phyloP scores from a whole-genome alignment of 2,329 filamentous ascomycete genomes.

The Hortaea werneckii region DNA sequence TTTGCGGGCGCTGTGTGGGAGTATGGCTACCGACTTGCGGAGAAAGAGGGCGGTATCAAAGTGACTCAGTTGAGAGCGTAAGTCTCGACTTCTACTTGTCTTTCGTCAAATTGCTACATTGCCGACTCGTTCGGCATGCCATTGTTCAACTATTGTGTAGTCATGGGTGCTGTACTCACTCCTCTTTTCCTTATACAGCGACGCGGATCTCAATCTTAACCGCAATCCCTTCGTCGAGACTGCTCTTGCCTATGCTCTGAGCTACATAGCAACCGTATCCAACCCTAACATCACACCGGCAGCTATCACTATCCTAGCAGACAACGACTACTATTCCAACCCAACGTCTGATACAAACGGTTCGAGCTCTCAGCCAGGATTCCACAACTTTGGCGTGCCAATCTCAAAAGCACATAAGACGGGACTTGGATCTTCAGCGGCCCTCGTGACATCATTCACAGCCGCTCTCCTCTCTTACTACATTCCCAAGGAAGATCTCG shows the following conservation, averaged over 20 bases:
- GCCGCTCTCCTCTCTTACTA: slow-evolving; percentile 69
- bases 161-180: slow-evolving; percentile 1
- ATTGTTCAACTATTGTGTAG: background rate
- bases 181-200: slow-evolving; percentile 12
- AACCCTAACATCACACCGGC: slow-evolving; percentile 52
- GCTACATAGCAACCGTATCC: slow-evolving; percentile 55
- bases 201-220: slow-evolving; percentile 34
- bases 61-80: slow-evolving; percentile 72
- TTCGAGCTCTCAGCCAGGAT: slow-evolving; percentile 39
- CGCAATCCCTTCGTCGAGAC: slow-evolving; percentile 87
- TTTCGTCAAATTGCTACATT: too few relatives aligned
- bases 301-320: slow-evolving; percentile 77
- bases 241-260: slow-evolving; percentile 75
- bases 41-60: slow-evolving; percentile 66
- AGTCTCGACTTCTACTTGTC: slow-evolving; percentile 31
- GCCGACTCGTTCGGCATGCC: background rate
- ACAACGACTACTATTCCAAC: slow-evolving; percentile 93
- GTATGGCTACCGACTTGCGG: slow-evolving; percentile 64
- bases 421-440: slow-evolving; percentile 86
- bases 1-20: slow-evolving; percentile 81
- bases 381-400: slow-evolving; percentile 67
- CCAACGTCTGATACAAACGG: slow-evolving; percentile 30
- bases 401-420: slow-evolving; percentile 83
- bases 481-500: slow-evolving; percentile 47
- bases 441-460: slow-evolving; percentile 79